A percentile compares a stretch with the other conserved stretches of the same genome.
Evolutionary conservation across 768 basidiomycete species (phyloP).

Genomic region (Porphyrellus cyaneotinctus): DNA sequence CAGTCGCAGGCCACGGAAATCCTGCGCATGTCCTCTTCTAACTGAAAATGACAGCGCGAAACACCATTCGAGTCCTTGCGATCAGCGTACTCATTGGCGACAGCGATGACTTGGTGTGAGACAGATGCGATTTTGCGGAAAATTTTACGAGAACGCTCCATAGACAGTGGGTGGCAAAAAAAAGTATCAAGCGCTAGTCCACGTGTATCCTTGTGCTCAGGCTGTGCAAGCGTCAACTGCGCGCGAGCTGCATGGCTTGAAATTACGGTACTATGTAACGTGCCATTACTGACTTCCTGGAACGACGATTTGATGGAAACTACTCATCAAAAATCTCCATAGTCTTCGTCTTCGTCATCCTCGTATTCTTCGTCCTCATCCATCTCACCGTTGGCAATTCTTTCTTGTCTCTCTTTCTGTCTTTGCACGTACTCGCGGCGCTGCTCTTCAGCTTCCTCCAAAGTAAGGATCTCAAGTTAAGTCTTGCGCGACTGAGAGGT

Average conservation of each 20-base stretch:
- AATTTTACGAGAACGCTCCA: conserved; percentile 6
- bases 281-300: too few relatives aligned
- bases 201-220: too few relatives aligned
- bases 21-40: conserved; percentile 5
- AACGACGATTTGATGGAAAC: too few relatives aligned
- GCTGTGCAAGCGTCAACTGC: too few relatives aligned
- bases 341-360: conserved; percentile 3
- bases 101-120: background rate
- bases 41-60: background rate
- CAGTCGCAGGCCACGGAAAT: conserved; percentile 5
- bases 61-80: background rate
- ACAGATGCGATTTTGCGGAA: conserved; percentile 1
- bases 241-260: too few relatives aligned
- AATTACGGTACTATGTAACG: too few relatives aligned
- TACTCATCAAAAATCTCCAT: background rate
- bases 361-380: conserved; percentile 10
- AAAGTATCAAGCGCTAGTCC: too few relatives aligned
- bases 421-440: conserved; percentile 4
- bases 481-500: conserved; percentile 19
- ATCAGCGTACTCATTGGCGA: background rate
- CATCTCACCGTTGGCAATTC: conserved; percentile 7
- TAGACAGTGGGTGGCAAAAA: too few relatives aligned
- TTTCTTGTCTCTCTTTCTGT: conserved; percentile 4
- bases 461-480: conserved; percentile 21
- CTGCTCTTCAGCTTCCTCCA: conserved; percentile 13